Conservation (phyloP, 1,139 yeast genomes). For the Yamadazyma epiphylla region DNA sequence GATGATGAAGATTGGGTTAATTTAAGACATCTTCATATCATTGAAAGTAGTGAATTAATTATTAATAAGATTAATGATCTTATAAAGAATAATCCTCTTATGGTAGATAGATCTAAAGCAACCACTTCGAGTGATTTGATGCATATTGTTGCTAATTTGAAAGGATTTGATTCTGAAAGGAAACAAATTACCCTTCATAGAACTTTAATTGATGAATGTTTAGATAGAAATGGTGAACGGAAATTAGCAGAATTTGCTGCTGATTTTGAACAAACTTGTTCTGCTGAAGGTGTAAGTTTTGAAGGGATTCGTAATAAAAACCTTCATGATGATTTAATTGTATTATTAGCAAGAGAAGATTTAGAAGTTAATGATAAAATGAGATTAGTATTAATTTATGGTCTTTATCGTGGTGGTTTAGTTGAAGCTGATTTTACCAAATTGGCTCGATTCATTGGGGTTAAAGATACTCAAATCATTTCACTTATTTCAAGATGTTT, state of each 20-base stretch:
- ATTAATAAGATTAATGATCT: conserved; percentile 62
- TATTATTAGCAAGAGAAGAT: conserved; percentile 50
- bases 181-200: conserved; percentile 58
- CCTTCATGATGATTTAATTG: conserved; percentile 64
- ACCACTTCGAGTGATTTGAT: conserved; percentile 58
- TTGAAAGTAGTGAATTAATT: conserved; percentile 68
- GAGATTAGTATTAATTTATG: conserved; percentile 73
- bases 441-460: conserved; percentile 65
- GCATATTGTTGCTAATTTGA: conserved; percentile 63
- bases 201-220: conserved; percentile 55
- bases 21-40: conserved; percentile 71
- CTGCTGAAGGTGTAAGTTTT: conserved; percentile 68
- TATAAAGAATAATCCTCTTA: conserved; percentile 66
- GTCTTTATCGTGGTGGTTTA: conserved; percentile 81
- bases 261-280: conserved; percentile 70
- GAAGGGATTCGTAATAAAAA: conserved; percentile 66
- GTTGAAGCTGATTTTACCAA: conserved; percentile 71
- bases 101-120: conserved; percentile 61
- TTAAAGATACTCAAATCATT: conserved; percentile 52
- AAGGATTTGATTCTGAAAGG: conserved; percentile 66
- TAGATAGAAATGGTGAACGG: conserved; percentile 47
- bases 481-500: conserved; percentile 49
- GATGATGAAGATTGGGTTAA: conserved; percentile 73
- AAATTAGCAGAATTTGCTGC: conserved; percentile 60
- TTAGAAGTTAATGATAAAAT: conserved; percentile 62